Evolutionary conservation across 1,139 yeast genomes (phyloP), one percentile per base, ranked within the genome.

Genomic region (Taphrina wiesneri): DNA sequence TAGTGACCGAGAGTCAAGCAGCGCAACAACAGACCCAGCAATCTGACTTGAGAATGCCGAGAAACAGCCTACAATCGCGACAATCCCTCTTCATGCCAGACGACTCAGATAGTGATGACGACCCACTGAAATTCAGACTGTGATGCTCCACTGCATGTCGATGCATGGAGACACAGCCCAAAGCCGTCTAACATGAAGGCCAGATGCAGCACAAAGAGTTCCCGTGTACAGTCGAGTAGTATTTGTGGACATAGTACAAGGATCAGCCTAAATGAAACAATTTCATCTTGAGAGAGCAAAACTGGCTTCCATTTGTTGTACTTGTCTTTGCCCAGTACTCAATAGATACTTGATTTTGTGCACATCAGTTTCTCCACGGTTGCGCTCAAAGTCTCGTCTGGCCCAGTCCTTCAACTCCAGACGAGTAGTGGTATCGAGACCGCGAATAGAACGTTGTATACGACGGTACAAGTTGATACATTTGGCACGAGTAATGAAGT

Each of bases 261-360:
- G n/a, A n/a, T n/a, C n/a, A n/a, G n/a, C n/a, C n/a, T n/a, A n/a
- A n/a, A n/a, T n/a, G n/a, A n/a, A n/a, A n/a, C n/a, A n/a, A n/a
- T n/a, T 23, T 61, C 34, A 61, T 28, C 60, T 39, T 41, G 57
- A 41, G 15, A 60, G 51, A 3, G 64, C 64, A 51, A 60, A 60
- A 32, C 64, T 60, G 19, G 64, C 64, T 21, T 60, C 64, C 64
- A 60, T 60, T 32, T 60, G 64, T 28, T 60, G 64, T 3, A 60
- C 64, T 21, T 60, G 64, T 17, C 64, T 34, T 30, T 52, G 49
- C n/a, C 64, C 64, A 9, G 64, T 60, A 7, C 57, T 49, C 32
- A 49, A 26, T 21, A 60, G 51, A 28, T 60, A 60, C 17, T 53
- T 52, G 36, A 60, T 60, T 47, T 60, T 60, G 43, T 43, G 32